These are phyloP conservation scores for Excoecaria cochinchinensis DNA, from an alignment of 345 rosid species.

Conservation along the genomic window DNA sequence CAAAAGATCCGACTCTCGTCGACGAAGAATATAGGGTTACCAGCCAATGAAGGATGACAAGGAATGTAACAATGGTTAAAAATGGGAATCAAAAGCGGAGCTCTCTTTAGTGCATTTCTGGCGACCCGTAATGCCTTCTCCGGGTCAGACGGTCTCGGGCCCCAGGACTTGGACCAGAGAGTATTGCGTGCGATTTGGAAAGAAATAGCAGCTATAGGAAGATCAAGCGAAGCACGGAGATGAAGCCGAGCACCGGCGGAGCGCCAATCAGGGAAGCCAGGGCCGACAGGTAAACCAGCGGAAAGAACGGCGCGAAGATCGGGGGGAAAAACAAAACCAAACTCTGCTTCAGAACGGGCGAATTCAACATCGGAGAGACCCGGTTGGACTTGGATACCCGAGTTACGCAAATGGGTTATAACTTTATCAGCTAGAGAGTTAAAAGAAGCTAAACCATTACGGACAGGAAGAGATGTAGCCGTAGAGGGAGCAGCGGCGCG, in stretches of 20 bases:
- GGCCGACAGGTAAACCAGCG: conserved; percentile 82
- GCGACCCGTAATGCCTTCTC: conserved; percentile 83
- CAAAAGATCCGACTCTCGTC: conserved; percentile 88
- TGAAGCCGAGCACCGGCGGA: conserved; percentile 69
- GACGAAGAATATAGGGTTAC: conserved; percentile 91
- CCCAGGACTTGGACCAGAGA: conserved; percentile 93
- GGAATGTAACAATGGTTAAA: conserved; percentile 94
- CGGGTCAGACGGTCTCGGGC: conserved; percentile 76
- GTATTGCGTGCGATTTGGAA: conserved; percentile 86
- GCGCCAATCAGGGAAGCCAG: conserved; percentile 97
- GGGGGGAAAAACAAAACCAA: conserved; percentile 88
- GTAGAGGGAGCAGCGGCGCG: conserved; percentile 76
- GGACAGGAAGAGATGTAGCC: conserved; percentile 40
- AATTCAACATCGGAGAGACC: conserved; percentile 85
- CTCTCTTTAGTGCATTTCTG: conserved; percentile 77
- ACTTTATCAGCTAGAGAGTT: conserved; percentile 74
- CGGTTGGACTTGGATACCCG: conserved; percentile 72
- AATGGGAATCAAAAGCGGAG: conserved; percentile 86
- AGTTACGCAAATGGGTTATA: conserved; percentile 58
- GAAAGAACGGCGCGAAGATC: conserved; percentile 85
- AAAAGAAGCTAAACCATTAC: conserved; percentile 71
- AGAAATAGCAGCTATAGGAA: conserved; percentile 86
- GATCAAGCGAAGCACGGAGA: conserved; percentile 77
- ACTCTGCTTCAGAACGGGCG: conserved; percentile 85
- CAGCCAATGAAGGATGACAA: conserved; percentile 79